Evolutionary conservation across 441 rosid genomes (phyloP), one percentile per base, ranked within the genome.

Genomic region (Erodium texanum): DNA sequence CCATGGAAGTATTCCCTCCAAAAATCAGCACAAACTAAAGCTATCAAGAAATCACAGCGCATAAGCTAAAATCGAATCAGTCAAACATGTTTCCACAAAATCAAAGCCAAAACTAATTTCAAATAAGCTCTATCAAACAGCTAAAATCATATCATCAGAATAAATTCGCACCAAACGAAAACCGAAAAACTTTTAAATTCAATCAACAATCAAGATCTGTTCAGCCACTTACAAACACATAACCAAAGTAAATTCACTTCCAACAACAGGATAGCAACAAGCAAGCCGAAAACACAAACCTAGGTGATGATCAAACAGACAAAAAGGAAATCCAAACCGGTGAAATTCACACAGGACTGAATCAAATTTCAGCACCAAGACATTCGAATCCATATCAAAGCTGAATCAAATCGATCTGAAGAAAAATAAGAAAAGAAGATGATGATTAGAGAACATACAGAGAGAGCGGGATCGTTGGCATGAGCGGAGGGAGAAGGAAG

Each of bases 401-500:
- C 14, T 5, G 43, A n/a, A 36, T 10, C 22, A 52, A 52, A 52
- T 18, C 18, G 20, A 52, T 52, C 7, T 52, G 23, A 19, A 52
- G 19, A 52, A 52, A 9, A 27, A 27, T 27, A 18, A n/a, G 24
- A 0, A 19, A 64, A 5, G 64, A 43, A 3, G 36, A 61, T 24
- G 29, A 68, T 45, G 18, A 22, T 23, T 12, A 54, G 52, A 61
- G 71, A 34, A 75, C 91, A 79, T 69, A 93, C 96, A 65, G 85
- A 89, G 22, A 89, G 64, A 74, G 73, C 34, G 68, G 78, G 34
- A 8, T 79, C 65, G 41, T 75, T 74, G 72, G 70, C 71, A 77
- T 7, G 80, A 64, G 71, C 20, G 68, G 81, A 69, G 68, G 88
- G 72, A 71, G 48, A 22, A 77, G 97, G 93, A 32, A 72, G 82